phyloP scores from a whole-genome alignment of 1,284 basidiomycete genomes.

The Pyrrhoderma noxium region DNA sequence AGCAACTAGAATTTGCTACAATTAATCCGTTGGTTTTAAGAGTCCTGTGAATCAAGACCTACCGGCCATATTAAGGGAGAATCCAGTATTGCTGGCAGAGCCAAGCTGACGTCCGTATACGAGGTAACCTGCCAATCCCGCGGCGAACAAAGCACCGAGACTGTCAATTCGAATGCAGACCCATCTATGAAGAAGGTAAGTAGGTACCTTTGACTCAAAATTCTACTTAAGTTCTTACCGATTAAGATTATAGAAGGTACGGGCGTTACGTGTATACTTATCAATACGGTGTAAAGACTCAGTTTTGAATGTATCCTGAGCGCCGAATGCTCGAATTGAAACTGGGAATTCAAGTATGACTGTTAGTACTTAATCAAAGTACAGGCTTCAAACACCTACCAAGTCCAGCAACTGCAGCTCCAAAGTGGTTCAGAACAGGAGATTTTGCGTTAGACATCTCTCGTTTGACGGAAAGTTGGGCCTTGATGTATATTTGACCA shows the following conservation, averaged over 20 bases:
- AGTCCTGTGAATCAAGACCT: constrained; percentile 4
- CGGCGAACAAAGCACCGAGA: constrained; percentile 45
- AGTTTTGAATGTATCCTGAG: constrained; percentile 39
- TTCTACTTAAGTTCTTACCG: constrained; percentile 26
- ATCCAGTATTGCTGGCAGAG: constrained; percentile 43
- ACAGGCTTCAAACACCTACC: constrained; percentile 31
- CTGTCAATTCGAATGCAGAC: constrained; percentile 45
- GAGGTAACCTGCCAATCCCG: constrained; percentile 33
- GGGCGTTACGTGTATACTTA: constrained; percentile 37
- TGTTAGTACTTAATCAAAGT: background rate
- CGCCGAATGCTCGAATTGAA: constrained; percentile 56
- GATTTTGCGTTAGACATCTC: constrained; percentile 64
- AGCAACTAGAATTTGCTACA: constrained; percentile 29
- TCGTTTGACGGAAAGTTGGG: constrained; percentile 71
- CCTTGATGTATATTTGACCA: constrained; percentile 50
- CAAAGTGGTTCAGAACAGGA: constrained; percentile 65
- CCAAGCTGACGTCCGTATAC: constrained; percentile 27
- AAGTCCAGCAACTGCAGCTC: constrained; percentile 59
- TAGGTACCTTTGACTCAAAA: constrained; percentile 4
- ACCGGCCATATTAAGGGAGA: constrained; percentile 47
- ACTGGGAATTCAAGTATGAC: constrained; percentile 29
- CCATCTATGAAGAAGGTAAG: constrained; percentile 39
- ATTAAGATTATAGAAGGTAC: constrained; percentile 50
- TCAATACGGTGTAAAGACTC: constrained; percentile 42
- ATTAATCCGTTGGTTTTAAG: background rate